These are phyloP conservation scores for Fusarium concolor DNA, from an alignment of 2,329 filamentous ascomycete species.

Conservation along the genomic window DNA sequence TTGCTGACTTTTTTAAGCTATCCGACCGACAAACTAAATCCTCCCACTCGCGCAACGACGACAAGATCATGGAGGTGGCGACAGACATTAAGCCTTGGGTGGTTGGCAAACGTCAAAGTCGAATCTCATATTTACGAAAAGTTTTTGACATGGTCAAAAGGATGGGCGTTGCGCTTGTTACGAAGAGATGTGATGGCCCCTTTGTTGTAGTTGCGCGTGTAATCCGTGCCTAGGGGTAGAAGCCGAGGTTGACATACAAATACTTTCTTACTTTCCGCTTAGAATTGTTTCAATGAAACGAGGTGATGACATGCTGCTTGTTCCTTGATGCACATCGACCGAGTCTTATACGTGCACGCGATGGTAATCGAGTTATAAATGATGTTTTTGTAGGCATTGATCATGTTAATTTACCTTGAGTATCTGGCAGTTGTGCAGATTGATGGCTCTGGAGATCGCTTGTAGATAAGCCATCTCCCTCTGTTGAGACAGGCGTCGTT, in stretches of 20 bases:
- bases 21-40: slow-evolving; percentile 49
- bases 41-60: slow-evolving; percentile 51
- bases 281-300: slow-evolving; percentile 50
- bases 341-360: background rate
- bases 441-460: background rate
- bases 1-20: slow-evolving; percentile 48
- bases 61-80: slow-evolving; percentile 60
- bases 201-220: slow-evolving; percentile 64
- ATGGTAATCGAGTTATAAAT: background rate
- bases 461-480: background rate
- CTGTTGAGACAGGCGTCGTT: background rate
- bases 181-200: slow-evolving; percentile 60
- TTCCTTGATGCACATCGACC: background rate
- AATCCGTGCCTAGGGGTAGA: slow-evolving; percentile 62
- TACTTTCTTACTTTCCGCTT: slow-evolving; percentile 58
- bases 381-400: background rate
- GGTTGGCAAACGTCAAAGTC: slow-evolving; percentile 62
- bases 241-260: slow-evolving; percentile 69
- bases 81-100: slow-evolving; percentile 57
- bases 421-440: background rate
- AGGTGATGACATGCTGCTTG: slow-evolving; percentile 42
- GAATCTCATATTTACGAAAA: slow-evolving; percentile 69
- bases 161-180: slow-evolving; percentile 62
- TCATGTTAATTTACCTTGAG: slow-evolving; percentile 5
- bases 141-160: slow-evolving; percentile 66